Percentiles rank a stretch among this genome's conserved stretches.
Conservation (phyloP, 257 asterid genomes). For the Marsdenia floribunda region DNA sequence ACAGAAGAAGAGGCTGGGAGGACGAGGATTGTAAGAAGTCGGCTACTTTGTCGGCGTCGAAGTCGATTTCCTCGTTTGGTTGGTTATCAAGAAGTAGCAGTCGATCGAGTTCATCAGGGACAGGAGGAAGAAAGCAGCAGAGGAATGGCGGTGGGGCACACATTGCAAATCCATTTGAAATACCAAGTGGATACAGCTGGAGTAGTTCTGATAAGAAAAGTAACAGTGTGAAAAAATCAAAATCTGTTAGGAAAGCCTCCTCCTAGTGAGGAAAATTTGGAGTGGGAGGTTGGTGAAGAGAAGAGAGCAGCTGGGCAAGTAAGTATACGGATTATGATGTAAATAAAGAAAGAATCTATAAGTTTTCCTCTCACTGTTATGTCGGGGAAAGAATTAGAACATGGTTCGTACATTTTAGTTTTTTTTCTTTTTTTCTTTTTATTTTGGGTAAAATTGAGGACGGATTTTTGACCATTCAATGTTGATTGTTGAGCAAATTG, state of each 20-base stretch:
- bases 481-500: too few species aligned
- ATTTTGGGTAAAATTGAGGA: too few species aligned
- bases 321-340: not conserved
- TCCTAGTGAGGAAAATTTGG: constrained; percentile 28
- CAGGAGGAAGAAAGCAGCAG: constrained; percentile 22
- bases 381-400: not conserved
- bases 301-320: not conserved
- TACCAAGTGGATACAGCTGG: constrained; percentile 71
- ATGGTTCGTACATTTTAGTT: not conserved
- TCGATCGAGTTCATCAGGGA: constrained; percentile 29
- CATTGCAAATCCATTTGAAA: constrained; percentile 59
- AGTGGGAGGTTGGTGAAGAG: not conserved
- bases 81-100: constrained; percentile 27
- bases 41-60: constrained; percentile 6
- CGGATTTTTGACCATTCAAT: not conserved
- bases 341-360: not conserved
- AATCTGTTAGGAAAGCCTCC: constrained; percentile 39
- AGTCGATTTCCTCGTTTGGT: constrained; percentile 9
- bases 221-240: constrained; percentile 53
- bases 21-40: constrained; percentile 31
- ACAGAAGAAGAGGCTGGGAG: constrained; percentile 5
- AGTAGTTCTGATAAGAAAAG: constrained; percentile 57
- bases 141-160: constrained; percentile 13
- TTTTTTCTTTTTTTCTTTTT: too few species aligned
- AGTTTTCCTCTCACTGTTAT: not conserved